Evolutionary conservation across 1,284 basidiomycete species (phyloP), one percentile per base, ranked within the genome.

Genomic region (Tetrapyrgos nigripes): DNA sequence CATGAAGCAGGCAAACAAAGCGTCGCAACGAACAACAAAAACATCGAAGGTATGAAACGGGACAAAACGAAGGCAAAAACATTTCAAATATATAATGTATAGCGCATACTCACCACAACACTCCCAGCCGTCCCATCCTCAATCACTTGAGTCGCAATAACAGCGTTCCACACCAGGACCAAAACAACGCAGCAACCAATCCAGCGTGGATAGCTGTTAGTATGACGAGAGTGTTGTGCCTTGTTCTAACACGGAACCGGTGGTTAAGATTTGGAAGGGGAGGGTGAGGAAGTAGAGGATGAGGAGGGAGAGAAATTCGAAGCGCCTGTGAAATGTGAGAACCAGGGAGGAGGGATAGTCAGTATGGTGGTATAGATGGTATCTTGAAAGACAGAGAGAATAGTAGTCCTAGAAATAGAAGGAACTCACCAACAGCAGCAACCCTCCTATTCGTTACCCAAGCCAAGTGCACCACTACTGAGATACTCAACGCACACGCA

Each of bases 91-190:
- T 48, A 49, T 19, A 40, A 40, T 40, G 44, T 51, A 35, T 40
- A 24, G 19, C 23, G 37, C 33, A 19, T 8, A 82, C 88, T 64
- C 59, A 92, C 91, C 55, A 91, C 76, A 28, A 93, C 61, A 55
- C 87, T 85, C 61, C 83, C 85, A 21, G 86, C 76, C 0, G 92
- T 92, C 10, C 93, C 93, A 67, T 96, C 94, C 65, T 93, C 91
- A 51, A 92, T 87, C 27, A 94, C 70, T 72, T 96, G 93, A 10
- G 90, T 92, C 31, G 91, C 89, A 24, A 96, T 84, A 54, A 95
- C 73, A 3, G 82, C 92, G 71, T 94, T 95, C 27, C 81, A 90
- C 48, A 96, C 76, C 52, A 96, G 77, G 3, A 85, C 67, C 91
- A 91, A 67, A 93, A 94, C 0, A 92, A 73, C 3, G 88, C 81